phyloP scores from a whole-genome alignment of 2,329 filamentous ascomycete species.

The Exophiala sp. region DNA sequence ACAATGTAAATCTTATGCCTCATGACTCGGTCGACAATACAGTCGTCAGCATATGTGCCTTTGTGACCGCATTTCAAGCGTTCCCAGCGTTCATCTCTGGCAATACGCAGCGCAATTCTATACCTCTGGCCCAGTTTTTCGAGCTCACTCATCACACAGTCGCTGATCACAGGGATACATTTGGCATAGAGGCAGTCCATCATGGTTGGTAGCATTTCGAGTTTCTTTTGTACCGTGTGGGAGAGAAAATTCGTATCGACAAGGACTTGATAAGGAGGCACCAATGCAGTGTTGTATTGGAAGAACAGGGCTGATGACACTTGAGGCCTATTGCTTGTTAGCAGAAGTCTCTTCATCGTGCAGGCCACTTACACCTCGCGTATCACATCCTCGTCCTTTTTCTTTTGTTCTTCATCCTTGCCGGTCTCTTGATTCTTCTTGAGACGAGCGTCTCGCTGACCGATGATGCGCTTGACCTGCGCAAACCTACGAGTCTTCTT shows the following conservation, averaged over 20 bases:
- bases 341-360: not conserved
- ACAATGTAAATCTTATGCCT: slow-evolving; percentile 77
- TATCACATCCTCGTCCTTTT: slow-evolving; percentile 62
- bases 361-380: slow-evolving; percentile 60
- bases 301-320: slow-evolving; percentile 84
- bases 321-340: slow-evolving; percentile 55
- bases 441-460: slow-evolving; percentile 73
- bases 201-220: slow-evolving; percentile 80
- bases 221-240: slow-evolving; percentile 86
- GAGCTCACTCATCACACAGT: slow-evolving; percentile 77
- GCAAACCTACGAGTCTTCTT: slow-evolving; percentile 94
- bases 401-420: slow-evolving; percentile 54
- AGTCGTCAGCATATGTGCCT: slow-evolving; percentile 84
- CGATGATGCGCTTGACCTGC: slow-evolving; percentile 74
- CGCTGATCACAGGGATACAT: slow-evolving; percentile 82
- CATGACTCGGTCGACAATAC: slow-evolving; percentile 68
- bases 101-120: slow-evolving; percentile 77
- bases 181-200: slow-evolving; percentile 95
- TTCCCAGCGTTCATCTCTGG: slow-evolving; percentile 85
- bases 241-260: slow-evolving; percentile 89
- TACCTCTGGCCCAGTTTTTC: slow-evolving; percentile 90
- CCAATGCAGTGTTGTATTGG: slow-evolving; percentile 79
- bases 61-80: slow-evolving; percentile 86
- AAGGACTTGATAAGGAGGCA: slow-evolving; percentile 76
- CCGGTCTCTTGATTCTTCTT: slow-evolving; percentile 75